phyloP scores from a whole-genome alignment of 2,329 filamentous ascomycete genomes.

The Curvularia hawaiiensis region DNA sequence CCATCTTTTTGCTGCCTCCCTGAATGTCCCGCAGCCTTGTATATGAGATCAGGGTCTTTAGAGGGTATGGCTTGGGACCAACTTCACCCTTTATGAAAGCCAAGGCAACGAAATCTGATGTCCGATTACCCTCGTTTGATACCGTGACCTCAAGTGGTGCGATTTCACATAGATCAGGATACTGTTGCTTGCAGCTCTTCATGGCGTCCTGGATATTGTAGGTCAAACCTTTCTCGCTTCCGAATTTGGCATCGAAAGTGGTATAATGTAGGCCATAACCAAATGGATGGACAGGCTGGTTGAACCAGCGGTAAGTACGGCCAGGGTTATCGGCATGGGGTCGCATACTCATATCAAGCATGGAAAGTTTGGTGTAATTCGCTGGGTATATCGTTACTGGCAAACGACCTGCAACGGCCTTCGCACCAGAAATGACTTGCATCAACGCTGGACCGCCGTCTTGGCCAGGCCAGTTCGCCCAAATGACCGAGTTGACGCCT shows the following conservation, averaged over 20 bases:
- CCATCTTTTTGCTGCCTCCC: slow-evolving; percentile 38
- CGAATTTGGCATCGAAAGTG: slow-evolving; percentile 49
- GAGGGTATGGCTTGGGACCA: slow-evolving; percentile 57
- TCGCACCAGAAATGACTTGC: slow-evolving; percentile 58
- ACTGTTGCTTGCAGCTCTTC: slow-evolving; percentile 39
- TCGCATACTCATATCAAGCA: slow-evolving; percentile 62
- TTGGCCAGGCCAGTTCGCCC: slow-evolving; percentile 66
- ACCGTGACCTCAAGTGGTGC: slow-evolving; percentile 49
- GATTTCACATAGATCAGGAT: slow-evolving; percentile 45
- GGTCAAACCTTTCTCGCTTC: background rate
- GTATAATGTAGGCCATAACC: slow-evolving; percentile 65
- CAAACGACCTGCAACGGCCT: slow-evolving; percentile 59
- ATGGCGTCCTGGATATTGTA: slow-evolving; percentile 47
- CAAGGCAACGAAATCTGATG: slow-evolving; percentile 61
- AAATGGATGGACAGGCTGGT: slow-evolving; percentile 58
- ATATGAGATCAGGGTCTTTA: slow-evolving; percentile 60
- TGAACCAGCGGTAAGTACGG: slow-evolving; percentile 65
- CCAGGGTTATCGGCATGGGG: slow-evolving; percentile 55
- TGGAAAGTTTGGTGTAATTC: slow-evolving; percentile 56
- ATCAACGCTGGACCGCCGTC: slow-evolving; percentile 62
- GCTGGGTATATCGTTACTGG: slow-evolving; percentile 63
- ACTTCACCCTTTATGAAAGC: slow-evolving; percentile 57
- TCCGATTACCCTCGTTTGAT: slow-evolving; percentile 53
- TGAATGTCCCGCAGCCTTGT: slow-evolving; percentile 50
- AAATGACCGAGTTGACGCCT: slow-evolving; percentile 59